Conservation (phyloP, 805 yeast species). For the Candida methanosorbosa region DNA sequence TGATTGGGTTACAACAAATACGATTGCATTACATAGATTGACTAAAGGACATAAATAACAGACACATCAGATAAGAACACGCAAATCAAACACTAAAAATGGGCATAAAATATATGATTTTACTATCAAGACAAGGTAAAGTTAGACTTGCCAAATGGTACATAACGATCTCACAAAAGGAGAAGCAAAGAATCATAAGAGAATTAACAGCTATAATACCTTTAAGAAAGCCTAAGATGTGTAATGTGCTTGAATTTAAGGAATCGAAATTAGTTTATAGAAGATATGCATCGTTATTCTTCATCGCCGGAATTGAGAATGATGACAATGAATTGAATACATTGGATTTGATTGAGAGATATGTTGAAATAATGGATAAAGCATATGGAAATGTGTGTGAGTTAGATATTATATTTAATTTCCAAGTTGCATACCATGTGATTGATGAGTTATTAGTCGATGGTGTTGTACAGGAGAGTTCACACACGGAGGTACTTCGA, state of each 20-base stretch:
- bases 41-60: no score
- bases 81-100: conserved; percentile 21
- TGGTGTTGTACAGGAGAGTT: conserved; percentile 80
- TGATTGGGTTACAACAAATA: no score
- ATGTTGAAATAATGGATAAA: conserved; percentile 94
- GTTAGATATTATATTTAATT: conserved; percentile 91
- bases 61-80: no score
- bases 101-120: conserved; percentile 72
- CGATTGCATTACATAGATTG: no score
- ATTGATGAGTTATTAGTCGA: conserved; percentile 85
- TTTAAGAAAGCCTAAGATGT: conserved; percentile 86
- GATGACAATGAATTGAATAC: conserved; percentile 83
- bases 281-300: conserved; percentile 88
- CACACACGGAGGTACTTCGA: conserved; percentile 69
- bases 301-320: conserved; percentile 76
- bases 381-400: conserved; percentile 95
- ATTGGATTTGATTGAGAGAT: conserved; percentile 82
- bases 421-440: conserved; percentile 87
- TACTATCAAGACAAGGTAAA: conserved; percentile 92
- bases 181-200: conserved; percentile 72
- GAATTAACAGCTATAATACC: conserved; percentile 83
- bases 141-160: conserved; percentile 94
- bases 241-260: conserved; percentile 83
- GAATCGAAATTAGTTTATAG: conserved; percentile 82
- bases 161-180: conserved; percentile 71